Evolutionary conservation across 768 basidiomycete genomes (phyloP).

Genomic region (Mycena sanguinolenta): DNA sequence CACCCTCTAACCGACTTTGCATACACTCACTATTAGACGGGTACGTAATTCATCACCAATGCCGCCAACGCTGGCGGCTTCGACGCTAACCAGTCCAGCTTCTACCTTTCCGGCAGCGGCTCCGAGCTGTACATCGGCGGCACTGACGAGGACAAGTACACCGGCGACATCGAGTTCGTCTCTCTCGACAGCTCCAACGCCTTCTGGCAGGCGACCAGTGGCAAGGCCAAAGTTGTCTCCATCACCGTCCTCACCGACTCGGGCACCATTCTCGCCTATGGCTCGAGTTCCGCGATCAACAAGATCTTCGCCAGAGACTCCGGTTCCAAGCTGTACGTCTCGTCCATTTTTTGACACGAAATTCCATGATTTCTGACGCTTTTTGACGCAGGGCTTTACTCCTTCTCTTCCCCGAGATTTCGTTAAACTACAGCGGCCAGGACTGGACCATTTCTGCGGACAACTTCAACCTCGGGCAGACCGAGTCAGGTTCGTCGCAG

Average conservation of each 20-base stretch:
- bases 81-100: constrained; percentile 53
- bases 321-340: constrained; percentile 23
- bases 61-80: constrained; percentile 50
- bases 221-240: constrained; percentile 29
- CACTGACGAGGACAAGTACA: constrained; percentile 57
- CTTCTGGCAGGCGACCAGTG: constrained; percentile 43
- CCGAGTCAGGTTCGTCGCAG: too few relatives aligned
- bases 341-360: too few relatives aligned
- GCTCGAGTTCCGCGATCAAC: constrained; percentile 35
- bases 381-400: too few relatives aligned
- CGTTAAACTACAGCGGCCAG: too few relatives aligned
- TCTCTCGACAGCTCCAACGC: constrained; percentile 37
- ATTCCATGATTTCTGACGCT: too few relatives aligned
- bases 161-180: constrained; percentile 54
- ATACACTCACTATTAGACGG: too few relatives aligned
- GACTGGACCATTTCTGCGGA: too few relatives aligned
- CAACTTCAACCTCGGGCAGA: too few relatives aligned
- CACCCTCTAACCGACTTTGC: constrained; percentile 46
- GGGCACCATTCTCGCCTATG: constrained; percentile 53
- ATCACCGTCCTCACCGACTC: constrained; percentile 48
- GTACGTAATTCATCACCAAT: constrained; percentile 53
- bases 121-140: constrained; percentile 68
- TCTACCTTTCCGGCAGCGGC: constrained; percentile 54
- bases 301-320: constrained; percentile 36
- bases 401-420: too few relatives aligned